Conservation (phyloP, 192 early-diverging fungal genomes). For the Entomortierella parvispora region DNA sequence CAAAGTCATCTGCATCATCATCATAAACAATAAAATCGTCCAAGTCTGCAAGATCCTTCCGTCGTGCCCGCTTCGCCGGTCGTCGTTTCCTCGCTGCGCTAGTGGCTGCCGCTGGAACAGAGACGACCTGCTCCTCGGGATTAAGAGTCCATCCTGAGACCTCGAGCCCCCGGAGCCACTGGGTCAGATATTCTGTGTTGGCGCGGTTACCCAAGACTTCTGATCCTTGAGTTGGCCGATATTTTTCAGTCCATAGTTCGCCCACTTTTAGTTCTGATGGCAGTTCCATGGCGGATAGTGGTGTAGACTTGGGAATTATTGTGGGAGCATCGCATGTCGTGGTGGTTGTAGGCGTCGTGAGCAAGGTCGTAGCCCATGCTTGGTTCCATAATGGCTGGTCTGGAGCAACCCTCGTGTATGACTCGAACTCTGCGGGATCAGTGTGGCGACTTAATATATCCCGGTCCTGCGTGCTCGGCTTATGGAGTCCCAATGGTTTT, state of each 20-base stretch:
- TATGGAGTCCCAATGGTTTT: background rate
- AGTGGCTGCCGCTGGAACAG: background rate
- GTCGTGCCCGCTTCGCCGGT: conserved; percentile 19
- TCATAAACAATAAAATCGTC: conserved; percentile 45
- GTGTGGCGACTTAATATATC: conserved; percentile 2
- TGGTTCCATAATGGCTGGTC: conserved; percentile 35
- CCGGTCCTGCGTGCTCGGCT: conserved; percentile 18
- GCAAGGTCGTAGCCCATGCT: conserved; percentile 22
- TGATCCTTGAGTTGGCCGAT: conserved; percentile 28
- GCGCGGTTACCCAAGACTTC: conserved; percentile 36
- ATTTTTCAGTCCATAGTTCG: conserved; percentile 45
- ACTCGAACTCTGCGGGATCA: conserved; percentile 26
- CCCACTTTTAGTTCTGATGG: conserved; percentile 28
- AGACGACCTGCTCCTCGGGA: conserved; percentile 22
- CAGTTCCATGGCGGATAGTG: background rate
- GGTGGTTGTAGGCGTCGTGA: conserved; percentile 1
- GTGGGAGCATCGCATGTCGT: conserved; percentile 1
- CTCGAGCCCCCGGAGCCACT: conserved; percentile 40
- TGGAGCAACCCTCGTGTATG: conserved; percentile 28
- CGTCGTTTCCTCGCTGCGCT: conserved; percentile 12
- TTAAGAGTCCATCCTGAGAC: conserved; percentile 48
- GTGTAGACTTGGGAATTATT: background rate
- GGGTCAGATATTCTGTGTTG: conserved; percentile 39
- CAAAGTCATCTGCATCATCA: conserved; percentile 29
- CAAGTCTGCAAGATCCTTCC: conserved; percentile 23